These are phyloP conservation scores for Yarrowia keelungensis DNA, from an alignment of 805 yeast species.

Conservation along the genomic window DNA sequence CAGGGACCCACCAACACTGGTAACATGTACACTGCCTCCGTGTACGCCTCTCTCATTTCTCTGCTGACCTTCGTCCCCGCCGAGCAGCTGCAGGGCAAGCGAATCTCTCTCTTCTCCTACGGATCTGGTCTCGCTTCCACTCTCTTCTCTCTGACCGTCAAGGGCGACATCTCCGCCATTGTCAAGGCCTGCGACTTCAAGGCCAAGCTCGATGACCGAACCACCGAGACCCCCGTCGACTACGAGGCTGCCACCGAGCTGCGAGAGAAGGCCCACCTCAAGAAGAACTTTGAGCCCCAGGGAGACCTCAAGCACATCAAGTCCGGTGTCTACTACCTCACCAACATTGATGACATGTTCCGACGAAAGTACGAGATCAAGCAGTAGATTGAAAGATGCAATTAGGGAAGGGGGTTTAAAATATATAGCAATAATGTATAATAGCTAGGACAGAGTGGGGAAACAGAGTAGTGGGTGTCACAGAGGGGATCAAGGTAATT, in stretches of 20 bases:
- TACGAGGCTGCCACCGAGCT: slow-evolving; percentile 81
- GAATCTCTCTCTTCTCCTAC: slow-evolving; percentile 92
- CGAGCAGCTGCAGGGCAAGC: slow-evolving; percentile 76
- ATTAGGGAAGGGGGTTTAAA: slow-evolving; percentile 9
- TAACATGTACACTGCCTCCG: slow-evolving; percentile 96
- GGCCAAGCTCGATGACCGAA: slow-evolving; percentile 70
- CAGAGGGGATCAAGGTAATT: no score
- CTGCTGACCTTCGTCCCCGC: slow-evolving; percentile 75
- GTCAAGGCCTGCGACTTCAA: slow-evolving; percentile 70
- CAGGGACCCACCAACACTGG: slow-evolving; percentile 95
- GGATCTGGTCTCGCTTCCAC: slow-evolving; percentile 98
- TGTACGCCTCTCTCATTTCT: slow-evolving; percentile 86
- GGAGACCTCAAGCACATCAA: slow-evolving; percentile 78
- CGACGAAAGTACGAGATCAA: slow-evolving; percentile 81
- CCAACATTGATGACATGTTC: slow-evolving; percentile 83
- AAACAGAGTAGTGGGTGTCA: no score
- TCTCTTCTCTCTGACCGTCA: slow-evolving; percentile 77
- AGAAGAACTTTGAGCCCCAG: slow-evolving; percentile 77
- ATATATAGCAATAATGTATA: slow-evolving; percentile 33
- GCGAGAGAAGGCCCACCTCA: slow-evolving; percentile 89
- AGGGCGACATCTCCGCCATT: slow-evolving; percentile 78
- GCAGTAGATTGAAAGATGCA: slow-evolving; percentile 52
- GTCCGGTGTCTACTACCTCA: slow-evolving; percentile 82
- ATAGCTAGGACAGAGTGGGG: slow-evolving; percentile 4
- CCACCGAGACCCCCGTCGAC: slow-evolving; percentile 71